Evolutionary conservation across 106 monocot species (phyloP).

Genomic region (Narthecium ossifragum): DNA sequence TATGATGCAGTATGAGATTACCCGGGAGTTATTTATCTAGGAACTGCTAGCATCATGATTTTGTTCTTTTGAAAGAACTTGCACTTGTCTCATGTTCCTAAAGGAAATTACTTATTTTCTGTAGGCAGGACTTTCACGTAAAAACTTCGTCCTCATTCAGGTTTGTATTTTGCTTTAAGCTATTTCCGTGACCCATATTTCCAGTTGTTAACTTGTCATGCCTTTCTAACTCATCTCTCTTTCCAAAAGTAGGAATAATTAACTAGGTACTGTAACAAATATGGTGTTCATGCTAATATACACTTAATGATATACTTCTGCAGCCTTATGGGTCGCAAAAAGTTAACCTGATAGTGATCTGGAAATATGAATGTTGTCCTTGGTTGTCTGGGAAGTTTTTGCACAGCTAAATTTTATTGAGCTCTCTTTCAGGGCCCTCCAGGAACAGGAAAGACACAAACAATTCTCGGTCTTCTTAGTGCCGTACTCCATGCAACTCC

Average conservation of each 20-base stretch:
- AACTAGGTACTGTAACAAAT: too few species aligned
- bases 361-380: too few species aligned
- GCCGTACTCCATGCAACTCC: constrained; percentile 93
- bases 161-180: constrained; percentile 23
- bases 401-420: background rate
- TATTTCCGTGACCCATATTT: too few species aligned
- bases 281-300: too few species aligned
- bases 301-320: too few species aligned
- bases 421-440: constrained; percentile 78
- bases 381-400: too few species aligned
- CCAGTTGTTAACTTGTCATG: too few species aligned
- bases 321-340: too few species aligned
- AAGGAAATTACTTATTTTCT: constrained; percentile 10
- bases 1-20: background rate
- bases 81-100: background rate
- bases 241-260: too few species aligned
- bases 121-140: constrained; percentile 94
- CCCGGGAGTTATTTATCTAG: background rate
- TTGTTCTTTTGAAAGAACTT: too few species aligned
- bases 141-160: constrained; percentile 93
- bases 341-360: too few species aligned
- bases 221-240: too few species aligned
- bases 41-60: background rate
- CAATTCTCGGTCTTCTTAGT: constrained; percentile 95
- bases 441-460: constrained; percentile 99